Evolutionary conservation across 2,329 filamentous ascomycete genomes (phyloP).

Genomic region (Xylariaceae sp.): DNA sequence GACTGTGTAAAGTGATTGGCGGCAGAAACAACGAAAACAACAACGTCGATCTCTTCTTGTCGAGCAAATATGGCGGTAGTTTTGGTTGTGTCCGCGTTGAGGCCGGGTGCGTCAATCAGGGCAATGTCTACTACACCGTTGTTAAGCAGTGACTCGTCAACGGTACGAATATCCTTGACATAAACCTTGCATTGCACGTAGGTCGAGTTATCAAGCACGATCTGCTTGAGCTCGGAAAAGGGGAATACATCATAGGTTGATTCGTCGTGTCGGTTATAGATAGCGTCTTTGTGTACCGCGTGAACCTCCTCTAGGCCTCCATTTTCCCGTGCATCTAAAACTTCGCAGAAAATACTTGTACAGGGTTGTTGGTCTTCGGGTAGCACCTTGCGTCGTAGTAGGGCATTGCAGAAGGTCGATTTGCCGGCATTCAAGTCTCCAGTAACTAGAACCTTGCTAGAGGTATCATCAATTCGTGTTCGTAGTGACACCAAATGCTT

Average conservation of each 20-base stretch:
- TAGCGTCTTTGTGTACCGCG: conserved; percentile 80
- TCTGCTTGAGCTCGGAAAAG: conserved; percentile 79
- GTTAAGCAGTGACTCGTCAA: conserved; percentile 93
- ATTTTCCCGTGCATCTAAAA: conserved; percentile 90
- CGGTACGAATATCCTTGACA: conserved; percentile 84
- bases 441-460: conserved; percentile 94
- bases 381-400: conserved; percentile 87
- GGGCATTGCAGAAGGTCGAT: conserved; percentile 98
- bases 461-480: conserved; percentile 95
- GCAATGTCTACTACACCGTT: conserved; percentile 98
- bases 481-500: conserved; percentile 85
- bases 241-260: conserved; percentile 89
- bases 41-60: conserved; percentile 98
- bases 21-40: conserved; percentile 96
- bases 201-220: conserved; percentile 85
- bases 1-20: conserved; percentile 98
- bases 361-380: conserved; percentile 98
- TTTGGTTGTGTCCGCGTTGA: conserved; percentile 96
- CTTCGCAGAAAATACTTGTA: conserved; percentile 98
- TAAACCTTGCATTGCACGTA: conserved; percentile 98
- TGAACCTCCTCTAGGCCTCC: conserved; percentile 92
- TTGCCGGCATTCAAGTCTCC: conserved; percentile 97
- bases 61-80: conserved; percentile 96
- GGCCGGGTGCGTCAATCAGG: conserved; percentile 91
- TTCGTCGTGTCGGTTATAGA: conserved; percentile 89